Evolutionary conservation across 768 basidiomycete genomes (phyloP).

Genomic region (Phanerochaete carnosa): DNA sequence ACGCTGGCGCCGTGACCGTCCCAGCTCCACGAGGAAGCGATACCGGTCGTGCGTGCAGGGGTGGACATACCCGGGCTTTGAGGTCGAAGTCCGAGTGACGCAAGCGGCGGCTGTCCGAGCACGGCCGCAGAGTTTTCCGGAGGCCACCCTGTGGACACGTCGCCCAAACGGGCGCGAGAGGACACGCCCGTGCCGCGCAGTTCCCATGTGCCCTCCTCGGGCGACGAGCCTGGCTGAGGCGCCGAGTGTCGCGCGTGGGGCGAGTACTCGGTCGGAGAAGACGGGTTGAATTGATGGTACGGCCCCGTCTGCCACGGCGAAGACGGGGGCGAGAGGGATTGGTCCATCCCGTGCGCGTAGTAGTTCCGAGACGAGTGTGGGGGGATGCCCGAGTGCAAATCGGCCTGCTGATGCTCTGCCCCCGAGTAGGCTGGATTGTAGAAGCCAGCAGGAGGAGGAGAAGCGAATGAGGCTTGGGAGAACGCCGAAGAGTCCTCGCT

Average conservation of each 20-base stretch:
- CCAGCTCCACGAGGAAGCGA: constrained; percentile 20
- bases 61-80: constrained; percentile 18
- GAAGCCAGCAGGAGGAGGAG: background rate
- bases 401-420: background rate
- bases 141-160: background rate
- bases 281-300: background rate
- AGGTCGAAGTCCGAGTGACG: constrained; percentile 19
- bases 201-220: constrained; percentile 3
- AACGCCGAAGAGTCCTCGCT: constrained; percentile 22
- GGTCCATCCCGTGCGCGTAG: constrained; percentile 1
- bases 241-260: background rate
- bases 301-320: background rate
- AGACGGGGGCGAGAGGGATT: constrained; percentile 1
- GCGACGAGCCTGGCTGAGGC: background rate
- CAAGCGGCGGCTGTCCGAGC: constrained; percentile 9
- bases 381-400: constrained; percentile 1
- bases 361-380: constrained; percentile 4
- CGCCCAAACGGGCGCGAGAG: background rate
- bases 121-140: background rate
- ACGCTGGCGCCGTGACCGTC: constrained; percentile 7
- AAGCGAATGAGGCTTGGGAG: constrained; percentile 13
- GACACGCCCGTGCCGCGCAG: background rate
- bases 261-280: background rate
- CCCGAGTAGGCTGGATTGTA: constrained; percentile 2
- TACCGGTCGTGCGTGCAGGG: constrained; percentile 10